Evolutionary conservation across 352 stramenopile genomes (phyloP), one percentile per base, ranked within the genome.

Genomic region (Nothophytophthora sp.): DNA sequence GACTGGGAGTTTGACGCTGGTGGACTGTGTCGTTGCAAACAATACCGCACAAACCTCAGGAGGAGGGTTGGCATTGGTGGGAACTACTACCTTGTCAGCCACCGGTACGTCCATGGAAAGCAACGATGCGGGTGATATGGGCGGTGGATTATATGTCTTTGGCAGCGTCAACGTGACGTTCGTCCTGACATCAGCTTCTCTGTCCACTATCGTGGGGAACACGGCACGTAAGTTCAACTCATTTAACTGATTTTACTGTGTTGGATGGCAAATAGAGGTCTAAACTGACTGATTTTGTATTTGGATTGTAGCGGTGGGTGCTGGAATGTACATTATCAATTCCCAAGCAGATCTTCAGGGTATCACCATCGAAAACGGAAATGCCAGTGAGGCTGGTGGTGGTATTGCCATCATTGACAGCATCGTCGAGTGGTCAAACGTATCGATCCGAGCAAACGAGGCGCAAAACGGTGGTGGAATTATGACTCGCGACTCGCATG

Each of bases 311-410:
- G 68, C 24, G 2, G 55, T 42, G 20, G 69, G 69, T 35, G 69
- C 57, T 28, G 69, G 69, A 8, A 57, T 76, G 11, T 65, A 71
- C 18, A 34, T 73, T 12, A 22, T 36, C 11, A 32, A 58, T 16
- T 44, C 61, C 13, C 33, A 59, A 9, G 51, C 45, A 39, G 50
- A 7, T 40, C 10, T 63, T 16, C 11, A 11, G 8, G 58, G 46
- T 2, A 40, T 67, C 30, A 11, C 35, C 12, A 20, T 63, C 12
- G 11, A 54, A 37, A 54, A 51, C 33, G 52, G 58, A 15, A 24
- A 22, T 22, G 59, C 59, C 10, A 48, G 10, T 24, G 35, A 47
- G 25, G 58, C 40, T 20, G 62, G 15, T n/a, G 62, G 62, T 19
- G 62, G 62, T 5, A 23, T 67, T 19, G 52, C 42, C 1, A 54